phyloP scores from a whole-genome alignment of 2,329 filamentous ascomycete genomes.

The Pyricularia pennisetigena region DNA sequence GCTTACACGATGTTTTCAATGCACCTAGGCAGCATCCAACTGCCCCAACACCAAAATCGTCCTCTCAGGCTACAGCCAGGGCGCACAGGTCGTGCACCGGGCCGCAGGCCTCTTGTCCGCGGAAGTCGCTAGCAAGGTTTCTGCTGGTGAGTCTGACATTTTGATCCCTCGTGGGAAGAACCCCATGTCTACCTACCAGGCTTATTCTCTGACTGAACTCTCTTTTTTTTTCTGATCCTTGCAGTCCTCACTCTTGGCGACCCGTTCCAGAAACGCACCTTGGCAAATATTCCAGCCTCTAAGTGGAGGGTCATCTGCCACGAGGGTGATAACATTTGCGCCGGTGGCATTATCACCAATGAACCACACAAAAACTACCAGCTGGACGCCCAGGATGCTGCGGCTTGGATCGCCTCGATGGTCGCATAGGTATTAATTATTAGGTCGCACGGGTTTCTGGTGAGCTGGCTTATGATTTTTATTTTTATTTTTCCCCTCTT shows the following conservation, averaged over 20 bases:
- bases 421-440: not conserved
- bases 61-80: slow-evolving; percentile 22
- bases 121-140: not conserved
- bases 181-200: not conserved
- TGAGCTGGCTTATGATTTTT: no score
- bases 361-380: not conserved
- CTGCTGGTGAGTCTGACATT: not conserved
- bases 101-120: not conserved
- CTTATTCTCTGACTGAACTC: not conserved
- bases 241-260: slow-evolving; percentile 1
- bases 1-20: not conserved
- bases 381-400: not conserved
- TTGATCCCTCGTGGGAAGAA: not conserved
- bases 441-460: no score
- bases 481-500: not conserved
- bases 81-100: slow-evolving; percentile 11
- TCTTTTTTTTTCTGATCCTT: not conserved
- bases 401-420: not conserved
- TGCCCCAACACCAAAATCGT: slow-evolving; percentile 27
- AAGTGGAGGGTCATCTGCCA: not conserved
- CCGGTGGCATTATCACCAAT: not conserved
- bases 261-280: not conserved
- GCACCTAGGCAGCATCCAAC: slow-evolving; percentile 14
- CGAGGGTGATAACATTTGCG: not conserved
- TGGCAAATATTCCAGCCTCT: not conserved